These are phyloP conservation scores for Neohortaea acidophila DNA, from an alignment of 495 filamentous ascomycete species.

Conservation along the genomic window DNA sequence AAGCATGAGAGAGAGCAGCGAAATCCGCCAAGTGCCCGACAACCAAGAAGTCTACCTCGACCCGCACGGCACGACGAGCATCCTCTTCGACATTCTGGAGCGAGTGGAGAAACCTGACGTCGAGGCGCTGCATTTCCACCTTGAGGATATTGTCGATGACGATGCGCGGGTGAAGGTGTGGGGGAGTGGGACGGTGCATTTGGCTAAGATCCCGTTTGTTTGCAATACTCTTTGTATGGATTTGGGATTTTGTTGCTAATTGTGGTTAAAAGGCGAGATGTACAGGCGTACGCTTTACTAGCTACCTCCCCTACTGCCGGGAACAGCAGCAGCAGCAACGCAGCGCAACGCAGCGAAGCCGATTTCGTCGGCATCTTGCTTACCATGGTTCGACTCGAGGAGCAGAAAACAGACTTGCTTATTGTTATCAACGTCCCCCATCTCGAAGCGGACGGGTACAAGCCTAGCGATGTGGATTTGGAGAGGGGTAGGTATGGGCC, in stretches of 20 bases:
- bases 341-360: conserved; percentile 6
- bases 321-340: conserved; percentile 8
- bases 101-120: conserved; percentile 45
- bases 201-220: conserved; percentile 26
- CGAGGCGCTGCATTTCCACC: conserved; percentile 55
- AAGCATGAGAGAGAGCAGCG: conserved; percentile 32
- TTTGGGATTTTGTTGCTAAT: conserved; percentile 1
- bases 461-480: conserved; percentile 48
- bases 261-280: conserved; percentile 8
- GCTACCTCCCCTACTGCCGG: conserved; percentile 21
- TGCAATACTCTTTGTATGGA: conserved; percentile 12
- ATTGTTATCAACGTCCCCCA: conserved; percentile 84
- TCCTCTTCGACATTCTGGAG: conserved; percentile 82
- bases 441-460: conserved; percentile 42
- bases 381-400: conserved; percentile 55
- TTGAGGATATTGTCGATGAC: conserved; percentile 51
- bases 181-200: conserved; percentile 31
- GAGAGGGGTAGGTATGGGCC: conserved; percentile 43
- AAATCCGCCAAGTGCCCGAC: conserved; percentile 78
- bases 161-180: conserved; percentile 32
- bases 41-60: conserved; percentile 91
- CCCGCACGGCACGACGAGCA: conserved; percentile 54
- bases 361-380: conserved; percentile 49
- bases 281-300: conserved; percentile 18
- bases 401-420: conserved; percentile 68